Evolutionary conservation across 164 flowering plant species (phyloP).

Genomic region (Magnolia officinalis): DNA sequence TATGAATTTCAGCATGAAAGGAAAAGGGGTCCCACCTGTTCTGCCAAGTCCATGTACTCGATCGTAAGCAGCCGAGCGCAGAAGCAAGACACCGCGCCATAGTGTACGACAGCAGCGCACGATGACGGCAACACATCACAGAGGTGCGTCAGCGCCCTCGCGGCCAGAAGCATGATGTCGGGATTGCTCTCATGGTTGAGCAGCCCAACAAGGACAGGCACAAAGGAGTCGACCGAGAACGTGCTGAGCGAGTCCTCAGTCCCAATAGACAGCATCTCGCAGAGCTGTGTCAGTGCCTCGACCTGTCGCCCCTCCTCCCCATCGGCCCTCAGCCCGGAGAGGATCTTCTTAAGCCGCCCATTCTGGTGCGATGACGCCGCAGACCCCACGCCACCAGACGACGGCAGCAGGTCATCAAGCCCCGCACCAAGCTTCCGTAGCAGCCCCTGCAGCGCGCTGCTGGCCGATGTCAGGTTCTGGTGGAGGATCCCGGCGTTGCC

Average conservation of each 20-base stretch:
- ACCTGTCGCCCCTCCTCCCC: constrained; percentile 97
- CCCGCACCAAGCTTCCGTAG: constrained; percentile 90
- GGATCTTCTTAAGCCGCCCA: constrained; percentile 85
- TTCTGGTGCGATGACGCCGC: constrained; percentile 77
- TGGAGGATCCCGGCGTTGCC: constrained; percentile 74
- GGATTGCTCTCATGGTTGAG: constrained; percentile 92
- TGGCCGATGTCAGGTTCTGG: constrained; percentile 79
- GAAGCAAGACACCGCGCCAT: constrained; percentile 85
- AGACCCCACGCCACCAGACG: constrained; percentile 49
- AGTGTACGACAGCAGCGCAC: constrained; percentile 96
- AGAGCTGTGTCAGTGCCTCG: constrained; percentile 90
- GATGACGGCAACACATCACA: constrained; percentile 96
- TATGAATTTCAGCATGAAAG: background rate
- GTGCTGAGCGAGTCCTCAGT: constrained; percentile 93
- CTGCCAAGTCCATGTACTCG: constrained; percentile 99
- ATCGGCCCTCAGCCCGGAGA: constrained; percentile 85
- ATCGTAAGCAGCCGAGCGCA: constrained; percentile 87
- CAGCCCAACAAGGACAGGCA: constrained; percentile 91
- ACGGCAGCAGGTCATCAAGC: constrained; percentile 80
- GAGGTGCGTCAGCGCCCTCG: constrained; percentile 88
- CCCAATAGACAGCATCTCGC: constrained; percentile 95
- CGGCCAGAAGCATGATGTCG: constrained; percentile 97
- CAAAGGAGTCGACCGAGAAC: constrained; percentile 92
- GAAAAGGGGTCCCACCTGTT: constrained; percentile 56
- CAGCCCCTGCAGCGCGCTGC: constrained; percentile 91